Conservation (phyloP, 1,139 yeast species). For the Starmera stellimalicola region DNA sequence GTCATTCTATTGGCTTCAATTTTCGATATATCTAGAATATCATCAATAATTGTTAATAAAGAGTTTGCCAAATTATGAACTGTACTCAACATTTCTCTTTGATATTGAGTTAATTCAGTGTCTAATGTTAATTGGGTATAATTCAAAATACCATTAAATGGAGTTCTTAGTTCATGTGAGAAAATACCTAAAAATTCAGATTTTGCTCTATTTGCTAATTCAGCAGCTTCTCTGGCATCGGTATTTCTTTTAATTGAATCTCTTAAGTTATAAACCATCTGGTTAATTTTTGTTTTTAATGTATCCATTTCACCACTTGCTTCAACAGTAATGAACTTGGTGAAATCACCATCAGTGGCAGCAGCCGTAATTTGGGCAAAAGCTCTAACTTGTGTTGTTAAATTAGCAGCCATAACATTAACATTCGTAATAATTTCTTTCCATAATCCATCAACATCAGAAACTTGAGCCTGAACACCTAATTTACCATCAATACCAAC, state of each 20-base stretch:
- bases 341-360: constrained; percentile 87
- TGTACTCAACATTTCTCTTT: constrained; percentile 80
- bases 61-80: constrained; percentile 83
- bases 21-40: constrained; percentile 82
- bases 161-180: constrained; percentile 88
- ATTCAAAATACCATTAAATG: constrained; percentile 86
- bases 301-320: constrained; percentile 94
- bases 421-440: constrained; percentile 84
- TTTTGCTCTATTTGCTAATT: constrained; percentile 77
- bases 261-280: constrained; percentile 78
- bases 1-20: constrained; percentile 92
- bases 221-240: constrained; percentile 90
- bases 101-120: constrained; percentile 80
- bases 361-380: constrained; percentile 90
- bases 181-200: constrained; percentile 84
- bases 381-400: constrained; percentile 85
- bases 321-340: constrained; percentile 80
- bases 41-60: constrained; percentile 76
- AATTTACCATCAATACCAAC: constrained; percentile 88
- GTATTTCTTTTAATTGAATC: constrained; percentile 86
- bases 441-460: constrained; percentile 87
- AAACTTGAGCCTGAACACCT: constrained; percentile 85
- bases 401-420: constrained; percentile 83
- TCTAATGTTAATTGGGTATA: constrained; percentile 85
- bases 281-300: constrained; percentile 77